Conservation (phyloP, 2,329 filamentous ascomycete species). For the Pyrenochaeta sp. region DNA sequence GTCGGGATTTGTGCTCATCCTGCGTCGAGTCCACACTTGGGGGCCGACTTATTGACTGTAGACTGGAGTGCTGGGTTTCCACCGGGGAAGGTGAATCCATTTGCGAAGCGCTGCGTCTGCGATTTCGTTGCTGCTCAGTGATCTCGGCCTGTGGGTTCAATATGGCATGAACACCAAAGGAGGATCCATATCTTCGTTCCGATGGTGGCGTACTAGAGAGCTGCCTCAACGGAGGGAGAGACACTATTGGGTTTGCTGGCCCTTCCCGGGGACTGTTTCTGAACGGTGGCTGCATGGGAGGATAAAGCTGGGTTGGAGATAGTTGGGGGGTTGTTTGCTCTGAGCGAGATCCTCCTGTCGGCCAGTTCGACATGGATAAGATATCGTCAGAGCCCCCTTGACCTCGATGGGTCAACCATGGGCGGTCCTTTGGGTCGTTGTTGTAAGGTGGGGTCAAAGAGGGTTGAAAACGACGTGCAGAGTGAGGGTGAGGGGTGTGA, state of each 20-base stretch:
- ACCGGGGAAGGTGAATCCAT: constrained; percentile 52
- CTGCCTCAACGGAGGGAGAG: constrained; percentile 45
- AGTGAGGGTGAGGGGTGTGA: constrained; percentile 42
- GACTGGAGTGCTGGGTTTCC: constrained; percentile 45
- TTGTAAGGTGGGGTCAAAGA: constrained; percentile 43
- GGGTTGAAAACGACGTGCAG: constrained; percentile 33
- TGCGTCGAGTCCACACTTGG: constrained; percentile 43
- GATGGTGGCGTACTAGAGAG: constrained; percentile 44
- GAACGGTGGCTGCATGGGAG: constrained; percentile 36
- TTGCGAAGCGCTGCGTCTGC: constrained; percentile 53
- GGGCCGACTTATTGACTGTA: constrained; percentile 45
- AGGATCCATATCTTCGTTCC: constrained; percentile 40
- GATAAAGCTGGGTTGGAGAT: constrained; percentile 34
- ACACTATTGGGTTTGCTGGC: constrained; percentile 25
- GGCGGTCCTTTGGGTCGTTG: constrained; percentile 41
- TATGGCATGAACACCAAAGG: constrained; percentile 55
- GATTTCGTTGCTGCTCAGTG: constrained; percentile 35
- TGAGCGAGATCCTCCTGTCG: constrained; percentile 30
- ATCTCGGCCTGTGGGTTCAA: constrained; percentile 54
- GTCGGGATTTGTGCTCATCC: constrained; percentile 31
- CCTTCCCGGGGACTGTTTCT: constrained; percentile 28
- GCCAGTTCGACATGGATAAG: constrained; percentile 37
- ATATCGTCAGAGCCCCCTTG: constrained; percentile 43
- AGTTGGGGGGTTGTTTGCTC: constrained; percentile 36
- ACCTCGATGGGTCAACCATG: constrained; percentile 43